A percentile compares a stretch with the other conserved stretches of the same genome.
These are phyloP conservation scores for Aspergillus haitiensis DNA, from an alignment of 495 filamentous ascomycete genomes.

Conservation along the genomic window DNA sequence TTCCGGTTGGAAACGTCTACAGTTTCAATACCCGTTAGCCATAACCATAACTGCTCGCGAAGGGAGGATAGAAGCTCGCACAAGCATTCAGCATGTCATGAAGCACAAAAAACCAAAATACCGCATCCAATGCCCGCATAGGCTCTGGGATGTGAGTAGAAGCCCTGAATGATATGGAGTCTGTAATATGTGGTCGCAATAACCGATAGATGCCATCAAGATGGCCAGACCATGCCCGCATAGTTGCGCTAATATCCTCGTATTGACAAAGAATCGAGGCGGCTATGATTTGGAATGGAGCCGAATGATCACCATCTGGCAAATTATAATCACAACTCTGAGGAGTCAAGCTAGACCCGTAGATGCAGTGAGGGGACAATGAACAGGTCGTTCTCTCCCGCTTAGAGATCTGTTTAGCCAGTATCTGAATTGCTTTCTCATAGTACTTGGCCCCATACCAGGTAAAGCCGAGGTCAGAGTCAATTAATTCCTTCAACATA, in stretches of 20 bases:
- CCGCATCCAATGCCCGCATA: slow-evolving; percentile 16
- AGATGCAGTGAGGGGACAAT: slow-evolving; percentile 19
- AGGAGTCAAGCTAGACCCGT: slow-evolving; percentile 9
- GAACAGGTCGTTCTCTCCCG: neutral
- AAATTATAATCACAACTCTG: slow-evolving; percentile 2
- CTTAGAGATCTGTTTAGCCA: slow-evolving; percentile 22
- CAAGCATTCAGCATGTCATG: slow-evolving; percentile 26
- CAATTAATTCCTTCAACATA: slow-evolving; percentile 14
- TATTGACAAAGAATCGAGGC: slow-evolving; percentile 27
- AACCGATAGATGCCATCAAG: slow-evolving; percentile 24
- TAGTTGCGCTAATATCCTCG: slow-evolving; percentile 25
- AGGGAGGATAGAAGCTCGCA: slow-evolving; percentile 6
- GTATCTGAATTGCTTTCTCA: slow-evolving; percentile 27
- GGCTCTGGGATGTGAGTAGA: slow-evolving; percentile 13
- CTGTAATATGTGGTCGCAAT: slow-evolving; percentile 14
- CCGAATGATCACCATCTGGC: slow-evolving; percentile 9
- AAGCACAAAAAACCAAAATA: slow-evolving; percentile 25
- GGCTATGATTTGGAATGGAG: slow-evolving; percentile 17
- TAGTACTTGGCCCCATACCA: slow-evolving; percentile 33
- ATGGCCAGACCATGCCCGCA: slow-evolving; percentile 26
- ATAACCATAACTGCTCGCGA: neutral
- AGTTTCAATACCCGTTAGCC: neutral
- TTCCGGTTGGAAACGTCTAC: slow-evolving; percentile 46
- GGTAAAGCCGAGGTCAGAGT: slow-evolving; percentile 21
- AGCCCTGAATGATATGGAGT: neutral